Base-by-base conservation (phyloP, 75 land plant species). In the Adiantum capillusveneris region DNA sequence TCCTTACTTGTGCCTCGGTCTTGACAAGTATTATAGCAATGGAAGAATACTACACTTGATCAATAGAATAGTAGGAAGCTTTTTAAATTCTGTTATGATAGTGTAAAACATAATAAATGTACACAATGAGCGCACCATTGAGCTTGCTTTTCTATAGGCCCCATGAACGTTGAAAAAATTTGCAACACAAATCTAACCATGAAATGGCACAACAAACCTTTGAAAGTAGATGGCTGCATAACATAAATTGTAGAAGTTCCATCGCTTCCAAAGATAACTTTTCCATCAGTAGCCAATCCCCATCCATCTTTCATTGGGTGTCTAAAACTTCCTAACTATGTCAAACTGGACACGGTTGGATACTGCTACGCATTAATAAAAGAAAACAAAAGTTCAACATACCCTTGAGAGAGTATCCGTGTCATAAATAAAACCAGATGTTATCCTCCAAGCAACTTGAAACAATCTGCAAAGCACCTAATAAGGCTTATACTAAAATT, bases 281-380 rank as follows among this genome's bases (percentile, higher is more conserved):
- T 75, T 43, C 89, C 90, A 81, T 86, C 85, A 44, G 84, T 85
- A 31, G 96, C 79, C 59, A 94, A 65, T 31, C 98, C 98, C 98
- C 98, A 94, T 22, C 98, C 98, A 84, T 94, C 98, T 44, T 62
- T 48, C 98, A 94, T 94, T 43, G 73, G 81, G 73, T 94, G 90
- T 22, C 58, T 75, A 63, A 86, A 89, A 42, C 36, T 66, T 26
- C 59, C 58, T 25, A 79, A 13, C 96, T 93, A 74, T 72, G 64
- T 1, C 11, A 42, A 19, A 21, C 30, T 46, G 2, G 14, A 20
- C 49, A 17, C 42, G 13, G 7, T 39, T 7, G 13, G 42, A 39
- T 9, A 13, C 13, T 9, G 42, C 42, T 39, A 39, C 7, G 42
- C 42, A 9, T 39, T 7, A 39, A 39, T 9, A 9, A 7, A 39